Percentiles rank a stretch among this genome's conserved stretches.
Conservation (phyloP, 495 filamentous ascomycete species). For the Paragyromitra xinjiangensis region DNA sequence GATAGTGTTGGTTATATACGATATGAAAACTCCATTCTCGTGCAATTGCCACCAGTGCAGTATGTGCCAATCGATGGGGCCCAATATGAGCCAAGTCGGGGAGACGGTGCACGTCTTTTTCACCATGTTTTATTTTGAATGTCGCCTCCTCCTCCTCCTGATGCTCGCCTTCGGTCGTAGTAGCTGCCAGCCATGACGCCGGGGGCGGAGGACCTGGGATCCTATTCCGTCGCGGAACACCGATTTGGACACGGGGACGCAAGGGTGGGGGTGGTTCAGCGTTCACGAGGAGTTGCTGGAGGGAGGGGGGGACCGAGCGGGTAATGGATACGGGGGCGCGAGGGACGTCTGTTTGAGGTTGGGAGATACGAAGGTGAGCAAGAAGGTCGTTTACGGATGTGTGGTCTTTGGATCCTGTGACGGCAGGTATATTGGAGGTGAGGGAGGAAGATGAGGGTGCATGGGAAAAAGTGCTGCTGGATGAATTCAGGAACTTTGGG, state of each 20-base stretch:
- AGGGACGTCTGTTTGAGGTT: conserved; percentile 21
- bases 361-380: conserved; percentile 45
- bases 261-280: conserved; percentile 38
- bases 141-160: background rate
- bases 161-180: background rate
- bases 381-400: conserved; percentile 51
- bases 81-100: conserved; percentile 28
- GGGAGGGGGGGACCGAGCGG: conserved; percentile 44
- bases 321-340: conserved; percentile 2
- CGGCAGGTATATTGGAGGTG: background rate
- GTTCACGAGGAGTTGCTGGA: conserved; percentile 47
- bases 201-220: conserved; percentile 53
- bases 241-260: conserved; percentile 29
- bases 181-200: conserved; percentile 47
- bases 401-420: background rate
- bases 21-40: conserved; percentile 45
- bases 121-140: background rate
- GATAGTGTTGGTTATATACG: conserved; percentile 51
- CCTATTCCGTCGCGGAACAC: conserved; percentile 28
- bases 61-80: conserved; percentile 21
- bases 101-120: conserved; percentile 29
- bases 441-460: conserved; percentile 16
- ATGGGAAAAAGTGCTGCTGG: background rate
- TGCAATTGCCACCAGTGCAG: conserved; percentile 33
- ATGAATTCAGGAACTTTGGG: conserved; percentile 39